Base-by-base conservation (phyloP, 805 yeast genomes). In the Ogataea pignaliae region DNA sequence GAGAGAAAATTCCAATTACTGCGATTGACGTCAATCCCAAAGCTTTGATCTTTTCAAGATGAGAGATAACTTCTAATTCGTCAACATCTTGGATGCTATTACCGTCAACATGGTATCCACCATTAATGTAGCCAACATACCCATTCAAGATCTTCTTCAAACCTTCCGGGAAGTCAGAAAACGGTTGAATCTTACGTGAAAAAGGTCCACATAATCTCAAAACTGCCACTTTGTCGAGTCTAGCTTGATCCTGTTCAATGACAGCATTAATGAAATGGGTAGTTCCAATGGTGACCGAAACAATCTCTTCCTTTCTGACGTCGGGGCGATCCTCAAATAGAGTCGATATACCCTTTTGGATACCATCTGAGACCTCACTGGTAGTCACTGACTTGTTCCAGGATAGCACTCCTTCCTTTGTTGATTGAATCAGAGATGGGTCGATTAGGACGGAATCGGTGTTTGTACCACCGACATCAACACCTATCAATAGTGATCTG, bases 381-480 rank as follows among this genome's bases (percentile, higher is more conserved):
- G 78, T 72, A 1, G 79, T 73, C 29, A 61, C 57, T 17, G 72
- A 63, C 48, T 73, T 73, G 46, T 71, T 61, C 68, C 67, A 72
- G 6, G 71, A 59, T 12, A 72, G 33, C 2, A 73, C 70, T 0
- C 72, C 70, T 39, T 63, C 56, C 30, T 51, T 43, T 1, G 50
- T 46, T 10, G 51, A 37, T 26, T 43, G 33, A n/a, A 61, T 44
- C 9, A 42, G 35, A 6, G 59, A 37, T 1, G 77, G 73, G 41
- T 72, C 71, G 8, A 73, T 45, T 18, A 74, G 54, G 29, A 73
- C 78, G 17, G 72, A 64, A 53, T 74, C 78, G 1, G 78, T 71
- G 59, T 73, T 73, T 32, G 78, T 74, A 13, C 78, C 78, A 18
- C 79, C 79, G 36, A 74, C 78, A 53, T 74, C 79, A 15, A 74